Base-by-base conservation (phyloP, 176 grass and related monocot genomes). In the Pontederia crassipes region DNA sequence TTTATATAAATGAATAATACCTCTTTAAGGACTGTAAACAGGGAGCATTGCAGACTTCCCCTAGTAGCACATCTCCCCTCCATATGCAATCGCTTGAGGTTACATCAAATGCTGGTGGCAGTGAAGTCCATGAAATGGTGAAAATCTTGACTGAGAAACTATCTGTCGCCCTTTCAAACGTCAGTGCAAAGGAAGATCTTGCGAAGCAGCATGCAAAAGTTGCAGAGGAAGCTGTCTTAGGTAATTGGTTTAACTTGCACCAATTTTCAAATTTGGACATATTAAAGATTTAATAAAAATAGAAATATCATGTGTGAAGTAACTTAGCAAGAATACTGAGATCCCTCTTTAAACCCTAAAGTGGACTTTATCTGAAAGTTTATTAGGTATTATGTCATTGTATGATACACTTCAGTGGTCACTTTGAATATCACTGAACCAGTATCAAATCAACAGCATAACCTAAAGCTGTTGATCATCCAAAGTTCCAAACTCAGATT, bases 151-250 rank as follows among this genome's bases (percentile, higher is more conserved):
- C 50, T 9, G 85, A 98, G 49, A 93, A 91, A 59, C 74, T 93
- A 58, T 86, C 88, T 60, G 71, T 82, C 66, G 94, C 94, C 59
- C 74, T 98, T 78, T 68, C 80, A 64, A 86, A 75, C 64, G 81
- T 86, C 46, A 77, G 15, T 77, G 79, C 79, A 67, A 98, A 93
- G 79, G 94, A 98, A 16, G 88, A 93, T 28, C 75, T 93, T 74
- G 88, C 93, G 46, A 98, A 93, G 65, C 94, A 98, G 56, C 88
- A 98, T 55, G 75, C 79, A 59, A 93, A 92, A 85, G 88, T 98
- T 68, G 94, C 94, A 59, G 94, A 98, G 87, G 94, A 98, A 75
- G 94, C 94, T 68, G 82, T 98, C 72, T 85, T 75, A 70, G 94
- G 94, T 98, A 72, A 62, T 61, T 28, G 2, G 17, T 11, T 50